Conservation (phyloP, 169 alveolate species). For the Theileria sp. region DNA sequence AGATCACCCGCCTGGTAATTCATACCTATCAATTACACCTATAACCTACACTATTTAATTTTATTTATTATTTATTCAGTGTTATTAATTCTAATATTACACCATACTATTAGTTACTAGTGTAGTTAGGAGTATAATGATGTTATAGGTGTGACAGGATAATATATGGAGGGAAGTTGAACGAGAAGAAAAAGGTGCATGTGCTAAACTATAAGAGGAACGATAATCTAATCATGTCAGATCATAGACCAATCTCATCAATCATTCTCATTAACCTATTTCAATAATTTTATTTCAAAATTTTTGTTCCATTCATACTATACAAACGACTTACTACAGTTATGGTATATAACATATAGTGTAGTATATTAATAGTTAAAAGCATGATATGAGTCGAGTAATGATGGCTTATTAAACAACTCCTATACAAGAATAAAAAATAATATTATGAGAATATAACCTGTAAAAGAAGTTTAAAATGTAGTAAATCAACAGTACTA, state of each 20-base stretch:
- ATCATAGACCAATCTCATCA: conserved; percentile 82
- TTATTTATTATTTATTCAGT: no score
- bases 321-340: background rate
- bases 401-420: background rate
- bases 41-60: no score
- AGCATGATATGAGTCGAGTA: conserved; percentile 5
- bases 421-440: background rate
- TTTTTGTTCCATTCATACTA: background rate
- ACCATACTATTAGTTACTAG: background rate
- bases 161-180: conserved; percentile 23
- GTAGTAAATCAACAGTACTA: conserved; percentile 65
- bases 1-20: conserved; percentile 91
- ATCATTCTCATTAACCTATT: conserved; percentile 38
- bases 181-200: background rate
- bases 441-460: conserved; percentile 9
- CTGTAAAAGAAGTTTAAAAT: conserved; percentile 46
- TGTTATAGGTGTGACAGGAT: conserved; percentile 48
- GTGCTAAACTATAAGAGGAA: conserved; percentile 69
- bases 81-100: no score
- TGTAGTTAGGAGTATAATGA: background rate
- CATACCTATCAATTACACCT: no score
- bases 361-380: background rate
- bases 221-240: conserved; percentile 72
- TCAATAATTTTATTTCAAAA: background rate
- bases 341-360: background rate